Evolutionary conservation across 164 flowering plant species (phyloP).

Genomic region (Pachysandra terminalis): DNA sequence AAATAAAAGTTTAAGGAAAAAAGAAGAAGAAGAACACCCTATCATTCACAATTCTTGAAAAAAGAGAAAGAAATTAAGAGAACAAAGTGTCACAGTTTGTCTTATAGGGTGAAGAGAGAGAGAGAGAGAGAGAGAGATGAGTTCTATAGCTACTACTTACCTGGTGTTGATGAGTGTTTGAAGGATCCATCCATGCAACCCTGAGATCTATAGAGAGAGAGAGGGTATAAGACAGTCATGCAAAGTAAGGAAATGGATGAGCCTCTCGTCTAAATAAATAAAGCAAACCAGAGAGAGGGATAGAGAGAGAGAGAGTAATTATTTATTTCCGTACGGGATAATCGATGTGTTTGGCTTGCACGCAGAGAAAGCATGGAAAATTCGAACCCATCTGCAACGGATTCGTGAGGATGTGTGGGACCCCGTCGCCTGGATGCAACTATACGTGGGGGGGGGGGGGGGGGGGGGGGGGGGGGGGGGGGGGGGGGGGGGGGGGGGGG

Average conservation of each 20-base stretch:
- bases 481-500: no score
- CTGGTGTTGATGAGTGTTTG: slow-evolving; percentile 42
- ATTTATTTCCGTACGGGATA: slow-evolving; percentile 27
- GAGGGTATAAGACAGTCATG: slow-evolving; percentile 11
- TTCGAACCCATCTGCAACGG: slow-evolving; percentile 30
- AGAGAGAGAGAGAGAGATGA: no score
- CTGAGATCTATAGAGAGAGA: slow-evolving; percentile 15
- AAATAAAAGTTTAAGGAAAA: not conserved
- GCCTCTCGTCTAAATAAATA: slow-evolving; percentile 1
- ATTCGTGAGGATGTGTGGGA: slow-evolving; percentile 30
- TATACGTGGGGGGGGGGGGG: no score
- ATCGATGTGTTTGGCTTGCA: slow-evolving; percentile 42
- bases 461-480: no score
- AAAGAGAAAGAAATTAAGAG: not conserved
- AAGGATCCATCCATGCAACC: slow-evolving; percentile 49
- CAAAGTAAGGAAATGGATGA: not conserved
- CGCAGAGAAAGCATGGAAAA: slow-evolving; percentile 48
- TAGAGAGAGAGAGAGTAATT: slow-evolving; percentile 14
- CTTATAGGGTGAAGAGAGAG: no score
- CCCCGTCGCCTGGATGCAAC: slow-evolving; percentile 39
- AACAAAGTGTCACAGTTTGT: no score
- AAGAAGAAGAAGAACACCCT: no score
- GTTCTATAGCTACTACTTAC: slow-evolving; percentile 25
- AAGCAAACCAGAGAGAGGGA: not conserved
- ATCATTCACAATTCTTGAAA: not conserved